These are phyloP conservation scores for Zymoseptoria passerinii DNA, from an alignment of 2,329 filamentous ascomycete genomes.

Conservation along the genomic window DNA sequence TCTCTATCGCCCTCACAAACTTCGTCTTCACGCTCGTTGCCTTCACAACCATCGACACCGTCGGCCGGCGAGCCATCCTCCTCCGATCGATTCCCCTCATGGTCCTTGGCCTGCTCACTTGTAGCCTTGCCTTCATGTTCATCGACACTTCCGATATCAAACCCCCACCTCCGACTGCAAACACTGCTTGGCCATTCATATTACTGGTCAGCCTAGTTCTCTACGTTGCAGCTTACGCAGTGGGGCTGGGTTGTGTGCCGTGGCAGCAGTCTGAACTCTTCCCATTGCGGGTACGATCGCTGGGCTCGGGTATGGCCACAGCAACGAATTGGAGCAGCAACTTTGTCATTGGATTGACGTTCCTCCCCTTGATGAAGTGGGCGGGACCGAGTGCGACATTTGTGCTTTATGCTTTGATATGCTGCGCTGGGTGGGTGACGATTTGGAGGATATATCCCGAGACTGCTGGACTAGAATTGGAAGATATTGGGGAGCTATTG, in stretches of 20 bases:
- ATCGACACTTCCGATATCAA: conserved; percentile 40
- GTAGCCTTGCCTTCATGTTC: conserved; percentile 63
- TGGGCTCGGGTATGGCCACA: conserved; percentile 66
- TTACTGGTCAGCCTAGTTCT: conserved; percentile 70
- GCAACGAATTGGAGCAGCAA: conserved; percentile 85
- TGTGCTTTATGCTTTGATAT: conserved; percentile 66
- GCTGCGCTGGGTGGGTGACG: conserved; percentile 55
- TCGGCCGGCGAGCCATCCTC: conserved; percentile 52
- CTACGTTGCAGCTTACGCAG: conserved; percentile 78
- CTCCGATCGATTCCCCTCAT: conserved; percentile 80
- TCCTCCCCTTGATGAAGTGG: conserved; percentile 75
- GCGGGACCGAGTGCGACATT: conserved; percentile 72
- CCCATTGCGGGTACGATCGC: conserved; percentile 62
- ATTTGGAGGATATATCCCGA: conserved; percentile 71
- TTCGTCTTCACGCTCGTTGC: conserved; percentile 40
- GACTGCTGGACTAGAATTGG: conserved; percentile 70
- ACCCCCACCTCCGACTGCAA: not conserved
- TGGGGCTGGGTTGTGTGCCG: conserved; percentile 83
- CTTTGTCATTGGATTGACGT: conserved; percentile 76
- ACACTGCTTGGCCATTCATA: conserved; percentile 33
- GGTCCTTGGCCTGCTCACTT: conserved; percentile 61
- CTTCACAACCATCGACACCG: conserved; percentile 37
- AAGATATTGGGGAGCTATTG: conserved; percentile 67
- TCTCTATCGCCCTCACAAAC: conserved; percentile 39
- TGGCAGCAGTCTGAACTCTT: conserved; percentile 94